These are phyloP conservation scores for Fusarium brevicatenulatum DNA, from an alignment of 2,329 filamentous ascomycete genomes.

Conservation along the genomic window DNA sequence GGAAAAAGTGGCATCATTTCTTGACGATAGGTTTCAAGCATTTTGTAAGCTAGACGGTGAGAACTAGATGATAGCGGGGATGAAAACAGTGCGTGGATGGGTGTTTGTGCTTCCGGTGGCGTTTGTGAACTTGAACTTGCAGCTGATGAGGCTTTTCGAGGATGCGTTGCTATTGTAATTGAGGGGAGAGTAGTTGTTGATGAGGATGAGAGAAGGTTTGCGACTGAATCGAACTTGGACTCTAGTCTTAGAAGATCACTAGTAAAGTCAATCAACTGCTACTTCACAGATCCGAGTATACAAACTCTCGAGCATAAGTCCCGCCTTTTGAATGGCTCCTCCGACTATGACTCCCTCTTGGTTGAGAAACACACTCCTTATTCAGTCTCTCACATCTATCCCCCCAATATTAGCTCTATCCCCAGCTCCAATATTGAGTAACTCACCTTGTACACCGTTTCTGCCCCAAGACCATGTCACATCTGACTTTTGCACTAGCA, in stretches of 20 bases:
- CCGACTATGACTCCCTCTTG: constrained; percentile 9
- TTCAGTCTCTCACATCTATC: constrained; percentile 15
- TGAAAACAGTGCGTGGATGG: background rate
- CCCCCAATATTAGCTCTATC: background rate
- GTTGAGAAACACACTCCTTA: constrained; percentile 7
- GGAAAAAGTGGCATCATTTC: constrained; percentile 22
- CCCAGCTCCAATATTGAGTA: no score
- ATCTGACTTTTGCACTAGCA: constrained; percentile 14
- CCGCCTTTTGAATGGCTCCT: background rate
- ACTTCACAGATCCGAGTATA: background rate
- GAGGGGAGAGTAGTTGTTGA: background rate
- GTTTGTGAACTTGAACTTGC: background rate
- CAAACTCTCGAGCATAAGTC: constrained; percentile 10
- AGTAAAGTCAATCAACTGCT: background rate
- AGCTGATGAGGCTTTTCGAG: background rate
- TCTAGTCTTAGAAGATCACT: constrained; percentile 14
- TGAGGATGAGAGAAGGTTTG: background rate
- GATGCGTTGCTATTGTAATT: background rate
- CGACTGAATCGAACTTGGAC: constrained; percentile 22
- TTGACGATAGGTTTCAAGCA: constrained; percentile 3
- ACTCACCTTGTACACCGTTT: constrained; percentile 9
- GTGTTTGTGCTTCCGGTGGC: background rate
- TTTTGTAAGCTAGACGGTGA: background rate
- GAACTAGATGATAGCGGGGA: background rate
- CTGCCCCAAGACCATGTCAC: constrained; percentile 7